Evolutionary conservation across 805 yeast species (phyloP), one percentile per base, ranked within the genome.

Genomic region (Ogataea neopini): DNA sequence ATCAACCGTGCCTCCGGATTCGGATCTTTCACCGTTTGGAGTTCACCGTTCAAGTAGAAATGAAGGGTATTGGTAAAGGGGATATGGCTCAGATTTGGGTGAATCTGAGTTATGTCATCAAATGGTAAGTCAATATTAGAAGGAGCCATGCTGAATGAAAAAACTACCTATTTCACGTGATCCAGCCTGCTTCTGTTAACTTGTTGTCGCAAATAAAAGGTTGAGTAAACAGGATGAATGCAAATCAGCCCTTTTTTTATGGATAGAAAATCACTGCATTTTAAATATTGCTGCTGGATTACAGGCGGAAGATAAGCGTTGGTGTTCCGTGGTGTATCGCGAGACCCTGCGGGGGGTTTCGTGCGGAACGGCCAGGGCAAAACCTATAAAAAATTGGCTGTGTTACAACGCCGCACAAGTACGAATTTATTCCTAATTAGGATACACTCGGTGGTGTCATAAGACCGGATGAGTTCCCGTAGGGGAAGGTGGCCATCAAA

Each of bases 1-100:
- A 74, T 62, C 35, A 74, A 61, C 2, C 76, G 66, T 33, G 72
- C 72, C 17, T 70, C 69, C 1, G 79, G 78, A 40, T 72, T 66
- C 10, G 77, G 74, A 40, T 70, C 61, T n/a, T 51, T 52, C 13
- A 73, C 61, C 0, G 53, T 49, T 43, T 67, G 66, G 23, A 65
- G 58, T 47, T 61, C 51, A 5, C 78, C 79, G 53, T 74, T 74
- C 18, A 74, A 51, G 52, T 62, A 74, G 47, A 74, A 74, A 17
- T 52, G 54, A 9, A 64, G 45, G 3, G 57, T 54, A 32, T 57
- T 52, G 26, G 61, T 51, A 49, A 64, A 64, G 1, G 57, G 56
- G 13, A 63, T 62, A 33, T 63, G 62, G 15, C 46, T 20, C 13
- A 64, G 54, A 10, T 56, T 51, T 8, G 59, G 54, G 36, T 57